Base-by-base conservation (phyloP, 306 rosid species). In the Fragaria ananassa region DNA sequence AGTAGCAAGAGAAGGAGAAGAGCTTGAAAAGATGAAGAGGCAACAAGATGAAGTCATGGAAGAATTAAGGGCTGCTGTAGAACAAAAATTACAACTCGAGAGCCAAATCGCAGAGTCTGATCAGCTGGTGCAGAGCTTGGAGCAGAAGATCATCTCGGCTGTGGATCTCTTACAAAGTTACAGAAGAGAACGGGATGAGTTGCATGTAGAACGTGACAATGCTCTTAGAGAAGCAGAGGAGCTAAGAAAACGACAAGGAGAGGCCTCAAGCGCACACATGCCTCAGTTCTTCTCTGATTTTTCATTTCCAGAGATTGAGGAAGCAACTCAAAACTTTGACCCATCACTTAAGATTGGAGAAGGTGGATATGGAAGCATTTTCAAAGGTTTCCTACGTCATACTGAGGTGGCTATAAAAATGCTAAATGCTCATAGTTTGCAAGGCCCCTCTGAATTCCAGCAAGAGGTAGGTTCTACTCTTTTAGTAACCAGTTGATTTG, bases 351-450 rank as follows among this genome's bases (percentile, higher is more conserved):
- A 85, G 93, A 92, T 95, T 11, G 97, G 99, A 78, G 93, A 91
- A 83, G 99, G 97, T 29, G 97, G 99, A 74, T 95, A 92, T 74
- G 99, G 99, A 81, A 92, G 80, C 54, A 83, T 95, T 75, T 92
- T 78, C 54, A 88, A 78, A 85, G 99, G 96, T 56, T 34, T 76
- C 70, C 51, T 95, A 74, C 91, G 91, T 68, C 90, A 90, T 81
- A 90, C 93, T 10, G 84, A 82, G 79, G 98, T 92, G 37, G 99
- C 99, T 81, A 84, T 95, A 77, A 95, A 95, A 84, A 71, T 80
- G 46, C 80, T 89, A 68, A 60, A 79, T 44, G 74, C 97, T 31
- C 57, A 76, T 60, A 86, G 96, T 74, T 50, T 39, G 67, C 97
- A 95, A 81, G 99, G 97, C 71, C 87, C 91, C 19, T 64, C 81